These are phyloP conservation scores for Endothia cerciana DNA, from an alignment of 2,329 filamentous ascomycete genomes.

Conservation along the genomic window DNA sequence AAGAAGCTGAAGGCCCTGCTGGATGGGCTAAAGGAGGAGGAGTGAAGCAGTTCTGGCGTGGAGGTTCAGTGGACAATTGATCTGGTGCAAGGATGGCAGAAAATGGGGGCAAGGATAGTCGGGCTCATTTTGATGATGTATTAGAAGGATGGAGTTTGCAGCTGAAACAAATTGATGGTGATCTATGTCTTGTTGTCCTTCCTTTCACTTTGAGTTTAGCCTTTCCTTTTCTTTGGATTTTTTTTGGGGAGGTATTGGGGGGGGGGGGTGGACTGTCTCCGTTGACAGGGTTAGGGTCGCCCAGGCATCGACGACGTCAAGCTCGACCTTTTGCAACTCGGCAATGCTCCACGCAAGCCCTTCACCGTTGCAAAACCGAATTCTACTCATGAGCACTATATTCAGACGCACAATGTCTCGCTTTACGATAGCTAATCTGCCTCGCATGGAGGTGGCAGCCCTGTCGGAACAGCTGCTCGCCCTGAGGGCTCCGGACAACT, in stretches of 20 bases:
- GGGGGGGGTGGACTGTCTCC: background rate
- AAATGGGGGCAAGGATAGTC: too few species aligned
- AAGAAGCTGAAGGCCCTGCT: conserved; percentile 9
- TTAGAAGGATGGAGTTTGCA: too few species aligned
- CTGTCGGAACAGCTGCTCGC: conserved; percentile 68
- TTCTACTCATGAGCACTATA: conserved; percentile 19
- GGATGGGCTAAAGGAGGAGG: background rate
- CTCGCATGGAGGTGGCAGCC: conserved; percentile 69
- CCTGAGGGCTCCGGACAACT: conserved; percentile 45
- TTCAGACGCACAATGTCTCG: conserved; percentile 28
- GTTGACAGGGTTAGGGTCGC: background rate
- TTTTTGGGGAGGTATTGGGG: too few species aligned
- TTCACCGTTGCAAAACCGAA: background rate
- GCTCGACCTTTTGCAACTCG: background rate
- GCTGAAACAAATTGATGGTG: background rate
- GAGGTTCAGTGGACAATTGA: too few species aligned
- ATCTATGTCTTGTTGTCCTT: background rate
- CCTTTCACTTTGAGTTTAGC: background rate
- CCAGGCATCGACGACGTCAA: background rate
- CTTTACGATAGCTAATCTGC: conserved; percentile 58
- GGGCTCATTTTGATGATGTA: too few species aligned
- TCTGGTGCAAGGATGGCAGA: too few species aligned
- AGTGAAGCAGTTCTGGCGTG: background rate
- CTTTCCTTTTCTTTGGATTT: too few species aligned
- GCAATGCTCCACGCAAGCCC: background rate